phyloP scores from a whole-genome alignment of 1,284 basidiomycete species.

The Boletus nobilissimus region DNA sequence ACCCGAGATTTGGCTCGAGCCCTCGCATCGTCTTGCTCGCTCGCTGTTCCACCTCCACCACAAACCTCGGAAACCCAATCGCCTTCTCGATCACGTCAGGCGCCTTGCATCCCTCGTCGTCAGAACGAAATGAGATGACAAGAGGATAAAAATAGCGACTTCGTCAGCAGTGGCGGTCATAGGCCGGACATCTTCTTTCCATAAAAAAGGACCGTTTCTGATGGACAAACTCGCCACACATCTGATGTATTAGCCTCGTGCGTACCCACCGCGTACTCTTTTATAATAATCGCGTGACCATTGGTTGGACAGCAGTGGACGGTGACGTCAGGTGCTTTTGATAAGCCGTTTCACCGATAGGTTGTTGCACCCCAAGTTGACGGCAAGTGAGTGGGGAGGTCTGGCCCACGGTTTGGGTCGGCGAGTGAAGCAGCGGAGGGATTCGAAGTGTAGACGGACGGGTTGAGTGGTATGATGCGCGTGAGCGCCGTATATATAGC shows the following conservation, averaged over 20 bases:
- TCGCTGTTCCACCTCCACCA: slow-evolving; percentile 18
- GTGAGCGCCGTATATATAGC: no score
- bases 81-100: slow-evolving; percentile 12
- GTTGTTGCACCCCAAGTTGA: slow-evolving; percentile 43
- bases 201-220: slow-evolving; percentile 15
- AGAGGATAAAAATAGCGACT: slow-evolving; percentile 3
- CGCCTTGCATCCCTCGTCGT: background rate
- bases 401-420: no score
- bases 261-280: slow-evolving; percentile 16
- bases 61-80: slow-evolving; percentile 17
- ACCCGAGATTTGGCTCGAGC: slow-evolving; percentile 25
- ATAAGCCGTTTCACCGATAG: slow-evolving; percentile 30
- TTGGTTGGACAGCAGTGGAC: slow-evolving; percentile 28
- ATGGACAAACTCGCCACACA: slow-evolving; percentile 28
- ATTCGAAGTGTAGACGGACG: no score
- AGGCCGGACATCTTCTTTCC: background rate
- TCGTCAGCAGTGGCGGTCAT: slow-evolving; percentile 20
- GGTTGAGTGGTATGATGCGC: no score
- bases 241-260: slow-evolving; percentile 27
- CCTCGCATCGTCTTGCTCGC: slow-evolving; percentile 34
- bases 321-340: slow-evolving; percentile 22
- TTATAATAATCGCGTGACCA: slow-evolving; percentile 39
- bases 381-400: background rate
- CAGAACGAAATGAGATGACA: background rate
- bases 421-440: no score